Conservation (phyloP, 768 basidiomycete species). For the Cystofilobasidium capitatum region DNA sequence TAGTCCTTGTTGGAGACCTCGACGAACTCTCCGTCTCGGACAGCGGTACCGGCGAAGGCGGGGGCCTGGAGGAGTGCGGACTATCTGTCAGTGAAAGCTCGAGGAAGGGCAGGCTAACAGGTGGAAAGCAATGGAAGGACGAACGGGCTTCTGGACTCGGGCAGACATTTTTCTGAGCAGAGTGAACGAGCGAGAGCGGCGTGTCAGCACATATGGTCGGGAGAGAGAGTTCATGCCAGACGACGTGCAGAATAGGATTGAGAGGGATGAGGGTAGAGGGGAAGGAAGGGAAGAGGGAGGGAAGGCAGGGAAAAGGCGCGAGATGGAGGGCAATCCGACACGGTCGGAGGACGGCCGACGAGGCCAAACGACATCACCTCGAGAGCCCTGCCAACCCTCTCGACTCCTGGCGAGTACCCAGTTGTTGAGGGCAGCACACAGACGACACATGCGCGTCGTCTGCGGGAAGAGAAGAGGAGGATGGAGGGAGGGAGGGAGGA, state of each 20-base stretch:
- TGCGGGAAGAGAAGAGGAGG: too few relatives aligned
- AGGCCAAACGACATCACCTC: too few relatives aligned
- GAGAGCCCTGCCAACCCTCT: too few relatives aligned
- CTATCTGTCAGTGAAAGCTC: not conserved
- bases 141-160: conserved; percentile 5
- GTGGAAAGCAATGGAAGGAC: not conserved
- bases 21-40: conserved; percentile 66
- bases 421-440: too few relatives aligned
- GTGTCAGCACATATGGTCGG: not conserved
- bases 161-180: not conserved
- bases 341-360: not conserved
- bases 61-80: conserved; percentile 1
- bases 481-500: too few relatives aligned
- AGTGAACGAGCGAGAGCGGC: not conserved
- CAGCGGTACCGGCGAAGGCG: conserved; percentile 45
- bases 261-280: not conserved
- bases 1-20: conserved; percentile 64
- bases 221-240: too few relatives aligned
- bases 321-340: not conserved
- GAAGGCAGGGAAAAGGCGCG: not conserved
- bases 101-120: not conserved
- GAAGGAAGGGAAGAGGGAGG: too few relatives aligned
- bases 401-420: too few relatives aligned
- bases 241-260: too few relatives aligned
- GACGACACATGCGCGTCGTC: too few relatives aligned